These are phyloP conservation scores for Chaetomium fimeti DNA, from an alignment of 495 filamentous ascomycete genomes.

Conservation along the genomic window DNA sequence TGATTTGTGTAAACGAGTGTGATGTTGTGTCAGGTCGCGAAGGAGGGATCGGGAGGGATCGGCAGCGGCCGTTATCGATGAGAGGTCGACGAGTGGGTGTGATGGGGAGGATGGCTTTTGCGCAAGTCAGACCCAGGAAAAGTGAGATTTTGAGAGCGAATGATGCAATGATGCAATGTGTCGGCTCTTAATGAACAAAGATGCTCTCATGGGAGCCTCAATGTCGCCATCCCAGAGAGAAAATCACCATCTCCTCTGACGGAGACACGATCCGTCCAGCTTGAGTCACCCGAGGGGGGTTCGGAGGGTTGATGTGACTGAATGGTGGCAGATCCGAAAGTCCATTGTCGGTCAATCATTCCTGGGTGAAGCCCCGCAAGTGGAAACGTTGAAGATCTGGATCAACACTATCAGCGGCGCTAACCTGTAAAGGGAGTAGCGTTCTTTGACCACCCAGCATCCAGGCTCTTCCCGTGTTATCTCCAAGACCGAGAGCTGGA, in stretches of 20 bases:
- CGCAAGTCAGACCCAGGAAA: too few relatives aligned
- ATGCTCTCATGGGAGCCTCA: background rate
- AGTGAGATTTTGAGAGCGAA: background rate
- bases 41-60: background rate
- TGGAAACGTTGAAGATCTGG: slow-evolving; percentile 24
- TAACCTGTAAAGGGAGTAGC: slow-evolving; percentile 9
- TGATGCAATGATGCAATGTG: slow-evolving; percentile 9
- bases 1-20: background rate
- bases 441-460: background rate
- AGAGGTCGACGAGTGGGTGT: background rate
- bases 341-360: slow-evolving; percentile 9
- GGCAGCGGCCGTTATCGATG: slow-evolving; percentile 2
- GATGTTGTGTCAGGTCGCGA: background rate
- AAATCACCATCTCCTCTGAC: background rate
- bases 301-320: slow-evolving; percentile 8
- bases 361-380: background rate
- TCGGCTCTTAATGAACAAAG: slow-evolving; percentile 1
- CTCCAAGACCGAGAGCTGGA: background rate
- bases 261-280: background rate
- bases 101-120: background rate
- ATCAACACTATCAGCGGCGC: background rate
- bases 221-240: slow-evolving; percentile 7
- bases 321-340: background rate
- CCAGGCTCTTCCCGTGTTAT: slow-evolving; percentile 1
- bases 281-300: slow-evolving; percentile 3